Evolutionary conservation across 148 eudicot genomes (phyloP).

Genomic region (Beta vulgaris): DNA sequence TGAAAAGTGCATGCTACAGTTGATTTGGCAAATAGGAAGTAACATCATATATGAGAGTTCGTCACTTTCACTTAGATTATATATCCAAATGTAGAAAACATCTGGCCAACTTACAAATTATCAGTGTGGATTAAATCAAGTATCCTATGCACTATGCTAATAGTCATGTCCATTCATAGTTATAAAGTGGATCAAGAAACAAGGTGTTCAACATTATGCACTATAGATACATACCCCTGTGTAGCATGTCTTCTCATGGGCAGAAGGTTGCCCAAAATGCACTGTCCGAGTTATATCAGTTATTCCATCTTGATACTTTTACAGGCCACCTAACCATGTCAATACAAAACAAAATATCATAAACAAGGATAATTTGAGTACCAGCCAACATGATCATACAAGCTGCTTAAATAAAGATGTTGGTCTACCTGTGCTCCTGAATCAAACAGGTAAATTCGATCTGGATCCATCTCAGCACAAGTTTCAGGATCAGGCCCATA

Average conservation of each 20-base stretch:
- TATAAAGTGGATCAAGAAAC: neutral
- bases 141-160: neutral
- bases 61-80: neutral
- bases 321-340: constrained; percentile 13
- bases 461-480: constrained; percentile 88
- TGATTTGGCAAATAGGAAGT: neutral
- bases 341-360: constrained; percentile 9
- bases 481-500: constrained; percentile 71
- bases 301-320: constrained; percentile 92
- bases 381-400: neutral
- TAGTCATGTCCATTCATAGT: neutral
- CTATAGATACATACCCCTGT: constrained; percentile 63
- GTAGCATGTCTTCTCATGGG: constrained; percentile 92
- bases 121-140: neutral
- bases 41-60: neutral
- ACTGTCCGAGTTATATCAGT: constrained; percentile 96
- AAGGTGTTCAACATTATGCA: neutral
- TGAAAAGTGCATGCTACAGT: neutral
- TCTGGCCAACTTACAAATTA: neutral
- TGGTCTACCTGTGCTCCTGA: constrained; percentile 90
- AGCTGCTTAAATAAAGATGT: constrained; percentile 17
- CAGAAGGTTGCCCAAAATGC: constrained; percentile 88
- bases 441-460: constrained; percentile 79
- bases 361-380: constrained; percentile 5
- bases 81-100: neutral